Evolutionary conservation across 2,329 filamentous ascomycete species (phyloP), one percentile per base, ranked within the genome.

Genomic region (Epichloe sylvatica): DNA sequence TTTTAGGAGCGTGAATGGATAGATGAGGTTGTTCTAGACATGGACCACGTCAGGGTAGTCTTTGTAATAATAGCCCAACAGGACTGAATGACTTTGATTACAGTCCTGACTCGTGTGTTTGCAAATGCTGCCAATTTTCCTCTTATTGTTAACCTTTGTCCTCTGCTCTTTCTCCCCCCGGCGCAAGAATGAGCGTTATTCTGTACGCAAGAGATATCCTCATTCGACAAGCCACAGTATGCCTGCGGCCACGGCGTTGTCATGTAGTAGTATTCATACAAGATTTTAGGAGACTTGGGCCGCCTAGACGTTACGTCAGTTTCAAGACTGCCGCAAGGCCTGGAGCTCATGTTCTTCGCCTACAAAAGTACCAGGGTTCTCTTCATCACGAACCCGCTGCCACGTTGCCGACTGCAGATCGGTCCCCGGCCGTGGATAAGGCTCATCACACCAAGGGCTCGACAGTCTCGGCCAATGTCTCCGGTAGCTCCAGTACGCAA

Each of bases 401-500:
- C 70, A 72, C 1, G 60, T 62, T 2, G 55, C 25, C 57, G 51
- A 49, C 46, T 58, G 59, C 3, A 53, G 54, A 35, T 69, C 67
- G 3, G 59, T 59, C 12, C 66, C 66, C 1, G 74, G 74, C 2
- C 66, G 62, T 1, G 75, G 73, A 56, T 78, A 76, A 2, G 80
- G 80, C 61, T 80, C 73, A 51, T 79, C 65, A 57, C 79, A 82
- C 37, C 67, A 66, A 9, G 64, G 57, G 49, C 73, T 76, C 9
- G 69, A 68, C 50, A 83, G 62, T 33, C 66, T 63, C 6, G 80
- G 80, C 71, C 77, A 84, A 60, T 83, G 81, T 55, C 79, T 66
- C 53, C 80, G 67, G 59, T 85, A 85, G 54, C 77, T 83, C 71
- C 80, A 84, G 59, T 80, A 80, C 3, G 80, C 76, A 33, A 84